phyloP scores from a whole-genome alignment of 306 rosid species.

The Lupinus albus region DNA sequence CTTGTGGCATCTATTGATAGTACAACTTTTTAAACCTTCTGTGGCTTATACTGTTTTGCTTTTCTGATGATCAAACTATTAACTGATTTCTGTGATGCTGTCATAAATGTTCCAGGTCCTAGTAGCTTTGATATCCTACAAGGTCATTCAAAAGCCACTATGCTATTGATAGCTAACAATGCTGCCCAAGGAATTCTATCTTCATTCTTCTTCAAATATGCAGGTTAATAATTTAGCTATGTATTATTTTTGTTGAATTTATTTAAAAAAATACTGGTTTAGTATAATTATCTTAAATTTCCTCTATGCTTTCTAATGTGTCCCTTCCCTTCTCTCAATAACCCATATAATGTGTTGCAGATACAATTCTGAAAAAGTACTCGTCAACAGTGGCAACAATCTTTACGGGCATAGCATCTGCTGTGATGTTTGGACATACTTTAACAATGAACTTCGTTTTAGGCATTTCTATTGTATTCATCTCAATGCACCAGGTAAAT shows the following conservation, averaged over 20 bases:
- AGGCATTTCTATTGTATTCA: conserved; percentile 96
- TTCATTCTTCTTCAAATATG: conserved; percentile 98
- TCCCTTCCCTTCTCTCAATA: conserved; percentile 18
- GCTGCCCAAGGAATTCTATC: conserved; percentile 99
- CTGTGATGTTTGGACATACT: conserved; percentile 87
- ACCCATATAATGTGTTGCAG: conserved; percentile 54
- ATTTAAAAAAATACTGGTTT: conserved; percentile 11
- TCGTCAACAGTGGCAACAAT: conserved; percentile 98
- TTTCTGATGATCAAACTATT: conserved; percentile 34
- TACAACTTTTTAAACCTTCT: neutral
- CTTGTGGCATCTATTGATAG: conserved; percentile 19
- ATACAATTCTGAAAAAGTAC: conserved; percentile 96
- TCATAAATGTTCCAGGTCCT: conserved; percentile 71
- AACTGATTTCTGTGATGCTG: conserved; percentile 17
- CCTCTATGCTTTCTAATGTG: conserved; percentile 18
- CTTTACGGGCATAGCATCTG: conserved; percentile 97
- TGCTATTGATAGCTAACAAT: conserved; percentile 88
- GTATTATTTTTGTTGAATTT: conserved; percentile 3
- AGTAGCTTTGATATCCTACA: conserved; percentile 85
- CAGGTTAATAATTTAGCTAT: conserved; percentile 57
- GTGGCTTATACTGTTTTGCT: neutral
- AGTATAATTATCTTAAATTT: conserved; percentile 3
- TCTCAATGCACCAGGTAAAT: conserved; percentile 98
- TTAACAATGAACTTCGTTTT: conserved; percentile 86
- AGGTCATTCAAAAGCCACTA: conserved; percentile 96